Percentiles rank a stretch among this genome's conserved stretches.
Evolutionary conservation across 306 rosid genomes (phyloP).

Genomic region (Lathyrus sativus): DNA sequence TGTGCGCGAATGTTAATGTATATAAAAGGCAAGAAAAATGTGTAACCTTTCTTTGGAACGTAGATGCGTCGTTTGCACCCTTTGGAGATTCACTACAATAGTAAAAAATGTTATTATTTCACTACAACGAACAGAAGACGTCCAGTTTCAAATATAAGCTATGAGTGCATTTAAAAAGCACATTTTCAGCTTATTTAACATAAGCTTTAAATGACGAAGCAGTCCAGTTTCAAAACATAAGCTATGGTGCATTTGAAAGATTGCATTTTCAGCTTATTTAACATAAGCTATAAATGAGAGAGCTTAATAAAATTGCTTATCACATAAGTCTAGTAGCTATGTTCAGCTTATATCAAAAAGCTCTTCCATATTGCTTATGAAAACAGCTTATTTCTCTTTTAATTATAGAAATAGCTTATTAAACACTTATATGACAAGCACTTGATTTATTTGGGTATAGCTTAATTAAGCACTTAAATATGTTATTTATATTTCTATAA

Average conservation of each 20-base stretch:
- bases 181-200: neutral
- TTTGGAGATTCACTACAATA: slow-evolving; percentile 88
- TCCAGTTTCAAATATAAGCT: slow-evolving; percentile 2
- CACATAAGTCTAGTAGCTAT: neutral
- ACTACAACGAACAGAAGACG: slow-evolving; percentile 8
- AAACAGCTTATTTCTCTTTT: neutral
- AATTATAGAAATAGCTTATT: neutral
- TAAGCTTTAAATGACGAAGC: neutral
- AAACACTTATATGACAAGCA: neutral
- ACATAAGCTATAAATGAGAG: neutral
- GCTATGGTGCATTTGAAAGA: neutral
- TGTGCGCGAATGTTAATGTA: neutral
- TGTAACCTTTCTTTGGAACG: slow-evolving; percentile 90
- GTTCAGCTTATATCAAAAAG: neutral
- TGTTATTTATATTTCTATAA: neutral
- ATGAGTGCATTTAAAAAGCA: neutral
- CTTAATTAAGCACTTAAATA: neutral
- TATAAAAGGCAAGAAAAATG: slow-evolving; percentile 20
- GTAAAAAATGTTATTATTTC: slow-evolving; percentile 22
- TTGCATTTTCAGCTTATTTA: neutral
- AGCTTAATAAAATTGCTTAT: neutral
- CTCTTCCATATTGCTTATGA: neutral
- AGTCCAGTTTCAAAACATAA: neutral
- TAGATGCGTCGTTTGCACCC: slow-evolving; percentile 96
- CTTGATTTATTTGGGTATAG: neutral